A percentile compares a stretch with the other conserved stretches of the same genome.
Conservation (phyloP, 164 flowering plant species). For the Stephania yunnanensis region DNA sequence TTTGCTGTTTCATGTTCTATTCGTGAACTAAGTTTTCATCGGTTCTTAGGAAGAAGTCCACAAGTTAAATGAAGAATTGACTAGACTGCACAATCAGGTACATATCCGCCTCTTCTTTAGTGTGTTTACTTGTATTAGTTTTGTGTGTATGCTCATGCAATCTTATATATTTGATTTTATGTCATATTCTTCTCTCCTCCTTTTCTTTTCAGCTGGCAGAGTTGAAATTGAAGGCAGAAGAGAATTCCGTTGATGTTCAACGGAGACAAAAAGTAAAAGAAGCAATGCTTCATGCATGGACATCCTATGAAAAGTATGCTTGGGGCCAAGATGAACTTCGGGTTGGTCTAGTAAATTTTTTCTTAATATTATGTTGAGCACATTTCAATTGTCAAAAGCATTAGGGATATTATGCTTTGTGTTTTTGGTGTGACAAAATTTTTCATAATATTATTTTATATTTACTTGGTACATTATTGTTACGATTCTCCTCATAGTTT, state of each 20-base stretch:
- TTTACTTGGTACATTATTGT: no score
- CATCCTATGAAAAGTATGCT: slow-evolving; percentile 88
- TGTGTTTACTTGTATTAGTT: neutral
- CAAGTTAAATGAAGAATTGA: slow-evolving; percentile 44
- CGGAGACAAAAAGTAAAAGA: slow-evolving; percentile 88
- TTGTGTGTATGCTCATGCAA: neutral
- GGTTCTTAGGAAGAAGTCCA: slow-evolving; percentile 49
- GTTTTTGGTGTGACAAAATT: neutral
- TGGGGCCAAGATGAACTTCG: slow-evolving; percentile 99
- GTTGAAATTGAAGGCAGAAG: slow-evolving; percentile 25
- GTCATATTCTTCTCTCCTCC: neutral
- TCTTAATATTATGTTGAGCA: neutral
- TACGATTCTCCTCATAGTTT: no score
- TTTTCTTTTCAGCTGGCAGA: slow-evolving; percentile 47
- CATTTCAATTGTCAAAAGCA: neutral
- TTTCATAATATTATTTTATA: neutral
- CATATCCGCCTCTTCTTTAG: slow-evolving; percentile 6
- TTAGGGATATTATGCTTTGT: neutral
- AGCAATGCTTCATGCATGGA: slow-evolving; percentile 99
- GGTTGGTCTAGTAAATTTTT: slow-evolving; percentile 32
- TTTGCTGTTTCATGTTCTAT: neutral
- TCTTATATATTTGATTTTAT: neutral
- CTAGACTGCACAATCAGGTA: slow-evolving; percentile 43
- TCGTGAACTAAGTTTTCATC: neutral
- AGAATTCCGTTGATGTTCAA: slow-evolving; percentile 32